Percentiles rank a stretch among this genome's conserved stretches.
Evolutionary conservation across 2,329 filamentous ascomycete genomes (phyloP).

Genomic region (Zasmidium cellare): DNA sequence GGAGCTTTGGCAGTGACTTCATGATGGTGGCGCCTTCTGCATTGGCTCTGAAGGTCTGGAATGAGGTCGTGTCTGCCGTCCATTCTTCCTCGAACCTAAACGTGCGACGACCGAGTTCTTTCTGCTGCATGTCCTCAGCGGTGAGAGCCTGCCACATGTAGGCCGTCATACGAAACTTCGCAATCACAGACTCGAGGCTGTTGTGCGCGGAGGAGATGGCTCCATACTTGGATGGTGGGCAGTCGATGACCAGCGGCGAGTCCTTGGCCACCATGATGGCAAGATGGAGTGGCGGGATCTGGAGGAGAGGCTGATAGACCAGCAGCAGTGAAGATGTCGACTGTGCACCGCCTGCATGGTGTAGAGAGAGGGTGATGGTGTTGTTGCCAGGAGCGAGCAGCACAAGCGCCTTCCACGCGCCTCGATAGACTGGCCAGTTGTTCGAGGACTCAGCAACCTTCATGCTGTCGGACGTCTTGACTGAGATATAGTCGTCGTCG

Average conservation of each 20-base stretch:
- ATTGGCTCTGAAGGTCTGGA: slow-evolving; percentile 1
- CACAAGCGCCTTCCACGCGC: slow-evolving; percentile 35
- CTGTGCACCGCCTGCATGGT: slow-evolving; percentile 20
- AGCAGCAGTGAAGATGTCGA: slow-evolving; percentile 19
- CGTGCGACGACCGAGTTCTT: slow-evolving; percentile 29
- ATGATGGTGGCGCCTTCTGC: slow-evolving; percentile 16
- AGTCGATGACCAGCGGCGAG: slow-evolving; percentile 35
- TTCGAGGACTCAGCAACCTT: slow-evolving; percentile 16
- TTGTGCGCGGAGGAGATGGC: slow-evolving; percentile 31
- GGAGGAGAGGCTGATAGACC: slow-evolving; percentile 34
- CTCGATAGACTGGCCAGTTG: slow-evolving; percentile 37
- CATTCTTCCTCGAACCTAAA: slow-evolving; percentile 38
- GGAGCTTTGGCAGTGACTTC: slow-evolving; percentile 31
- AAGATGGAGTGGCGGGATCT: slow-evolving; percentile 35
- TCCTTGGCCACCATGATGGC: slow-evolving; percentile 37
- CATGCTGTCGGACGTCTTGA: slow-evolving; percentile 28
- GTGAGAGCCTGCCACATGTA: slow-evolving; percentile 39
- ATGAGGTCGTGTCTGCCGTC: slow-evolving; percentile 26
- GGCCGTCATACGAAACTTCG: slow-evolving; percentile 36
- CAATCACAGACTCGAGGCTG: slow-evolving; percentile 32
- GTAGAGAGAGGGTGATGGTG: slow-evolving; percentile 21
- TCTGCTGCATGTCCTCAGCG: slow-evolving; percentile 33
- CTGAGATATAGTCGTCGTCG: slow-evolving; percentile 25
- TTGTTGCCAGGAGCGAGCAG: slow-evolving; percentile 33
- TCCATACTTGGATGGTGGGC: slow-evolving; percentile 29